Conservation (phyloP, 495 filamentous ascomycete genomes). For the Cairneyella variabilis region DNA sequence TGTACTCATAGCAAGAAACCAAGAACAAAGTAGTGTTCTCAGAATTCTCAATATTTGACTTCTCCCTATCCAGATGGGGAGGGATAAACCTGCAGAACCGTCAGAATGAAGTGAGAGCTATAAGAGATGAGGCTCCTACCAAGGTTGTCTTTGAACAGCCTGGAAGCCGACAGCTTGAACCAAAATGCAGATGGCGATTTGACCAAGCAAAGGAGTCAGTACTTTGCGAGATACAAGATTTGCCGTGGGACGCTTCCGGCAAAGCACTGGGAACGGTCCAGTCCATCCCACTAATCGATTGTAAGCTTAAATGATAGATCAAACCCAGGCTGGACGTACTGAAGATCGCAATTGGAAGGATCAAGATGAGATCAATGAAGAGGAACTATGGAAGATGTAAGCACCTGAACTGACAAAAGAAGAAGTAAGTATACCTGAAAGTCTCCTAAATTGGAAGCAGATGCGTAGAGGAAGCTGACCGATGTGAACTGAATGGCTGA, state of each 20-base stretch:
- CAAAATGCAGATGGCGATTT: conserved; percentile 77
- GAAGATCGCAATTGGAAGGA: conserved; percentile 94
- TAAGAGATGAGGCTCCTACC: conserved; percentile 45
- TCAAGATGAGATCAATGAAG: conserved; percentile 89
- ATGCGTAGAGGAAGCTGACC: conserved; percentile 95
- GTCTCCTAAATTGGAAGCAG: conserved; percentile 92
- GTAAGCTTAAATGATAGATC: conserved; percentile 20
- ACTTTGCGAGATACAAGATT: conserved; percentile 93
- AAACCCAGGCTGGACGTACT: conserved; percentile 48
- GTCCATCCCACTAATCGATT: conserved; percentile 80
- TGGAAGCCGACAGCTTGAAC: conserved; percentile 72
- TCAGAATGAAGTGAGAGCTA: neutral
- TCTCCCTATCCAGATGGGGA: conserved; percentile 66
- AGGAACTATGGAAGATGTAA: conserved; percentile 59
- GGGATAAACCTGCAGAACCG: conserved; percentile 63
- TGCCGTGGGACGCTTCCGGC: conserved; percentile 82
- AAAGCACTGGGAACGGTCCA: conserved; percentile 72
- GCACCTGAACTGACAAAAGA: conserved; percentile 16
- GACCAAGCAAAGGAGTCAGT: conserved; percentile 82
- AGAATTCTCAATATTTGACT: conserved; percentile 82
- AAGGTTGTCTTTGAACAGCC: conserved; percentile 68
- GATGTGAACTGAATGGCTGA: conserved; percentile 99
- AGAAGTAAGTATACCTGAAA: conserved; percentile 61
- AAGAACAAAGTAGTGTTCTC: conserved; percentile 90
- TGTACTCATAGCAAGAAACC: conserved; percentile 91